phyloP scores from a whole-genome alignment of 495 filamentous ascomycete species.

The Cudoniella acicularis region DNA sequence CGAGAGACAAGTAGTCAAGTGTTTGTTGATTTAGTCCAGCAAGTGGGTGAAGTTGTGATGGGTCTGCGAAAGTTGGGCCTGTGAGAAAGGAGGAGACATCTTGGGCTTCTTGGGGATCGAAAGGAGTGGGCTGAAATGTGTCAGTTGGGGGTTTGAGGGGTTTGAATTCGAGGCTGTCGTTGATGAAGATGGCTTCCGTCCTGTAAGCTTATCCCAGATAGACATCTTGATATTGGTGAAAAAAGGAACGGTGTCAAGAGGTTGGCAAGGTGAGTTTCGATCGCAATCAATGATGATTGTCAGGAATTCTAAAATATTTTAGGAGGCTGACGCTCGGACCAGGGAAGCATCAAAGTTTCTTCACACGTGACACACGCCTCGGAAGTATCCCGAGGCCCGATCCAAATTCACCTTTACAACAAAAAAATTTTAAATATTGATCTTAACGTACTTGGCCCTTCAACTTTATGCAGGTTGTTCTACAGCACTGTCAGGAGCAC shows the following conservation, averaged over 20 bases:
- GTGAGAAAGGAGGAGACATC: slow-evolving; percentile 81
- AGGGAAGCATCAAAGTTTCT: too few relatives aligned
- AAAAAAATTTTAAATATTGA: too few relatives aligned
- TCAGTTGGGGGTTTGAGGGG: slow-evolving; percentile 24
- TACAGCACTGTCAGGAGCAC: too few relatives aligned
- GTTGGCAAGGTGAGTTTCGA: background rate
- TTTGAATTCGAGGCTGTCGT: slow-evolving; percentile 17
- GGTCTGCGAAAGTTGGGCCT: slow-evolving; percentile 69
- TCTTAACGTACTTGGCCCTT: too few relatives aligned
- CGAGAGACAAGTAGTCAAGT: slow-evolving; percentile 89
- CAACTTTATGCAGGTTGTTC: too few relatives aligned
- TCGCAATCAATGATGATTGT: background rate
- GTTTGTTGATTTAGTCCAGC: slow-evolving; percentile 88
- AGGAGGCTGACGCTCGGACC: background rate
- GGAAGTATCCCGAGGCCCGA: too few relatives aligned
- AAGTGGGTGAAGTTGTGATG: slow-evolving; percentile 85
- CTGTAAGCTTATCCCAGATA: slow-evolving; percentile 85
- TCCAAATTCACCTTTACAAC: too few relatives aligned
- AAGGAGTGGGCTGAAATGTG: slow-evolving; percentile 52
- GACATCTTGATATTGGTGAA: slow-evolving; percentile 50
- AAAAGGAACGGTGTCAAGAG: background rate
- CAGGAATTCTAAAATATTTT: background rate
- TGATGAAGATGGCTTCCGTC: slow-evolving; percentile 58
- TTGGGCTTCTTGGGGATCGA: slow-evolving; percentile 65
- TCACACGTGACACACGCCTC: too few relatives aligned